Evolutionary conservation across 2,329 filamentous ascomycete species (phyloP).

Genomic region (Aspergillus quadricinctus): DNA sequence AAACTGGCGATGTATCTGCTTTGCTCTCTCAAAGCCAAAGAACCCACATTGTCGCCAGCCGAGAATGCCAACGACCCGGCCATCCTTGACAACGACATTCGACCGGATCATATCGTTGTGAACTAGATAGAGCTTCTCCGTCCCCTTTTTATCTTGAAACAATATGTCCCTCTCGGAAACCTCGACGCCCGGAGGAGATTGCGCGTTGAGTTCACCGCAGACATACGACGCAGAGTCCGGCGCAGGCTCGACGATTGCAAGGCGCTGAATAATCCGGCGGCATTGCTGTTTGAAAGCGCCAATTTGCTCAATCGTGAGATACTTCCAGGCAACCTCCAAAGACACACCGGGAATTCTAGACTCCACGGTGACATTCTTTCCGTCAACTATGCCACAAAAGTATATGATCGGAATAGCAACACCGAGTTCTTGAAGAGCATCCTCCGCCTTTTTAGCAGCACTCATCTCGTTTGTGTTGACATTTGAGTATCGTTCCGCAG

Average conservation of each 20-base stretch:
- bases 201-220: conserved; percentile 29
- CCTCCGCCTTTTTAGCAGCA: conserved; percentile 32
- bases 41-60: conserved; percentile 40
- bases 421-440: conserved; percentile 28
- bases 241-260: conserved; percentile 22
- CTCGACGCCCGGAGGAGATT: conserved; percentile 19
- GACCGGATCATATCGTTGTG: conserved; percentile 36
- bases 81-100: conserved; percentile 37
- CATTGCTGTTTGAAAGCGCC: conserved; percentile 33
- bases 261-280: conserved; percentile 29
- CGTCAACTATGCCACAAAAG: conserved; percentile 36
- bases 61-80: conserved; percentile 34
- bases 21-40: conserved; percentile 33
- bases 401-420: conserved; percentile 33
- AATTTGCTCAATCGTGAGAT: conserved; percentile 32
- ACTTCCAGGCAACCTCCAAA: conserved; percentile 36
- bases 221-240: conserved; percentile 31
- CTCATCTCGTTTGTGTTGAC: conserved; percentile 36
- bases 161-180: conserved; percentile 30
- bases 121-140: conserved; percentile 27
- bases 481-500: conserved; percentile 28
- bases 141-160: conserved; percentile 22
- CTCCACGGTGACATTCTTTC: conserved; percentile 38
- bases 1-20: conserved; percentile 30
- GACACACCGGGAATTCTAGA: conserved; percentile 38